Conservation (phyloP, 805 yeast genomes). For the Kazachstania viticola region DNA sequence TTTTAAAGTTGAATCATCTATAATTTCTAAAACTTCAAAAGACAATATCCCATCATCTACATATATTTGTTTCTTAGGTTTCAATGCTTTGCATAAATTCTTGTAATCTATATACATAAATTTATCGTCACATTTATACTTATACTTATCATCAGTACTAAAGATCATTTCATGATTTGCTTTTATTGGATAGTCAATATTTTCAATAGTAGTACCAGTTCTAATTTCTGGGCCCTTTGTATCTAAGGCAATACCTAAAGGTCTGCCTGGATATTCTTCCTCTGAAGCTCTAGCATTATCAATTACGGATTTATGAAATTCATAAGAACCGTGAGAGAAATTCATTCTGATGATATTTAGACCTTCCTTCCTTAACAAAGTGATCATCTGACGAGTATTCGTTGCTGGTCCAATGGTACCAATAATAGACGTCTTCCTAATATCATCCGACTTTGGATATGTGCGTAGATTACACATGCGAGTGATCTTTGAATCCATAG, state of each 20-base stretch:
- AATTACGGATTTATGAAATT: constrained; percentile 92
- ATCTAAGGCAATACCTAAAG: constrained; percentile 94
- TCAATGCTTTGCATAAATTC: constrained; percentile 91
- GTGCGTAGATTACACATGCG: constrained; percentile 78
- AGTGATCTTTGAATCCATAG: constrained; percentile 42
- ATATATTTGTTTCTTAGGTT: constrained; percentile 79
- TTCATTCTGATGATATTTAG: constrained; percentile 97
- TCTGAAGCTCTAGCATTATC: constrained; percentile 95
- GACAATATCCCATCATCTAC: constrained; percentile 97
- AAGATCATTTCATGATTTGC: constrained; percentile 85
- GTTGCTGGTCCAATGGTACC: constrained; percentile 99
- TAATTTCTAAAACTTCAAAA: constrained; percentile 78
- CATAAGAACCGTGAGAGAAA: constrained; percentile 97
- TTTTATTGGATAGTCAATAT: constrained; percentile 68
- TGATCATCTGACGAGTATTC: constrained; percentile 75
- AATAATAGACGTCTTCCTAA: constrained; percentile 91
- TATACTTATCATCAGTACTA: constrained; percentile 79
- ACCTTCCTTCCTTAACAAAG: constrained; percentile 90
- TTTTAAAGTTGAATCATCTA: constrained; percentile 69
- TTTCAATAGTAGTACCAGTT: constrained; percentile 86
- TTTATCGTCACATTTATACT: constrained; percentile 60
- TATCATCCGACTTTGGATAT: constrained; percentile 56
- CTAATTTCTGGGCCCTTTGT: constrained; percentile 99
- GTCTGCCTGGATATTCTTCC: constrained; percentile 84
- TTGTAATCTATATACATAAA: constrained; percentile 86